Conservation (phyloP, 805 yeast species). For the Komagataella mondaviorum region DNA sequence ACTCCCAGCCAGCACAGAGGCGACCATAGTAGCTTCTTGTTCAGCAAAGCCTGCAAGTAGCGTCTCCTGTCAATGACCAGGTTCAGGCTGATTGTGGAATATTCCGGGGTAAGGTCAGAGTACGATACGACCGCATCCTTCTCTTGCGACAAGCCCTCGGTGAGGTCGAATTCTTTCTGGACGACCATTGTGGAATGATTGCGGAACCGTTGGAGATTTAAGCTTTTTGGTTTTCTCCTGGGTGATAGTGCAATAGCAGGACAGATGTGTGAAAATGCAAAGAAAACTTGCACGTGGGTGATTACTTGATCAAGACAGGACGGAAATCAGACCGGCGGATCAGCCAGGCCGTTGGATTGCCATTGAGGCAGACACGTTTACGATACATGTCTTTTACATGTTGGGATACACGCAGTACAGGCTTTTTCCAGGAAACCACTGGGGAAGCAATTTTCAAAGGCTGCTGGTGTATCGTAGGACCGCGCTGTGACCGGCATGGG, state of each 20-base stretch:
- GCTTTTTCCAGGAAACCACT: too few species aligned
- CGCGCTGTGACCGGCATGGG: too few species aligned
- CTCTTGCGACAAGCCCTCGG: conserved; percentile 37
- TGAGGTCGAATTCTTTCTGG: conserved; percentile 40
- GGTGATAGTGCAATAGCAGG: background rate
- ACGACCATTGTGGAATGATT: conserved; percentile 5
- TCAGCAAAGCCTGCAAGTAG: conserved; percentile 31
- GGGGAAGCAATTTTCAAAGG: too few species aligned
- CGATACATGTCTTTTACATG: background rate
- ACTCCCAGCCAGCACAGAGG: conserved; percentile 22
- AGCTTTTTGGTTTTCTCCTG: background rate
- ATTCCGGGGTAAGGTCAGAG: conserved; percentile 37
- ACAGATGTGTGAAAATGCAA: background rate
- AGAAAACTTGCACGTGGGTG: background rate
- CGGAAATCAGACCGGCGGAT: background rate
- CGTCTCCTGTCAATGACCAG: conserved; percentile 50
- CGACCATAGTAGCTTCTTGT: conserved; percentile 30
- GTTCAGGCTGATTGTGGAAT: conserved; percentile 45
- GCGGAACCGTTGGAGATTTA: background rate
- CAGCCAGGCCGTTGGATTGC: background rate
- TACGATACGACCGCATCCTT: conserved; percentile 40
- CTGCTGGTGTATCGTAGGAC: too few species aligned
- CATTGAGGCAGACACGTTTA: background rate
- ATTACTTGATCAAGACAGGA: background rate
- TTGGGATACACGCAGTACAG: too few species aligned